Conservation (phyloP, 306 rosid genomes). For the Alnus rubra region DNA sequence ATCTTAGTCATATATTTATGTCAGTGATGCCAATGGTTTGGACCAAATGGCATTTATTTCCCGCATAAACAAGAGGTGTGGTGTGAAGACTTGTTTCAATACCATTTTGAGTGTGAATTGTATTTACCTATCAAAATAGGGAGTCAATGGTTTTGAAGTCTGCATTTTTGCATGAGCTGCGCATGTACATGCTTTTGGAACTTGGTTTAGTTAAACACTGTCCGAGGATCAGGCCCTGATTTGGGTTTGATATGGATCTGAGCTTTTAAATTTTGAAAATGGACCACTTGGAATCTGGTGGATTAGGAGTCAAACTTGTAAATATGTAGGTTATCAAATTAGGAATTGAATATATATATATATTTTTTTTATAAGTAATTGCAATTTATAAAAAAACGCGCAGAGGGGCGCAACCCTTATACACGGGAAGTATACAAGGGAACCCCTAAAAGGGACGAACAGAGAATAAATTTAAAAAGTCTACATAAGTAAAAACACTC, state of each 20-base stretch:
- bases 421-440: too few species aligned
- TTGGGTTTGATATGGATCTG: background rate
- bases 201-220: background rate
- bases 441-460: too few species aligned
- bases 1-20: background rate
- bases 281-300: background rate
- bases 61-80: background rate
- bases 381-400: too few species aligned
- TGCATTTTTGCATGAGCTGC: background rate
- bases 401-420: too few species aligned
- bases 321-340: background rate
- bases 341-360: background rate
- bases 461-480: too few species aligned
- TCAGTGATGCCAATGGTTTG: background rate
- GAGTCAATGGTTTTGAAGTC: background rate
- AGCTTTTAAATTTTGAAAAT: background rate
- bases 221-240: background rate
- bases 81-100: background rate
- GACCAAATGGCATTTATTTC: background rate
- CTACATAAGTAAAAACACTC: too few species aligned
- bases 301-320: conserved; percentile 1
- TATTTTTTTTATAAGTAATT: too few species aligned
- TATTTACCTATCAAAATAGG: background rate
- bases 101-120: background rate
- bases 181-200: background rate